These are phyloP conservation scores for Lindgomyces ingoldianus DNA, from an alignment of 495 filamentous ascomycete species.

Conservation along the genomic window DNA sequence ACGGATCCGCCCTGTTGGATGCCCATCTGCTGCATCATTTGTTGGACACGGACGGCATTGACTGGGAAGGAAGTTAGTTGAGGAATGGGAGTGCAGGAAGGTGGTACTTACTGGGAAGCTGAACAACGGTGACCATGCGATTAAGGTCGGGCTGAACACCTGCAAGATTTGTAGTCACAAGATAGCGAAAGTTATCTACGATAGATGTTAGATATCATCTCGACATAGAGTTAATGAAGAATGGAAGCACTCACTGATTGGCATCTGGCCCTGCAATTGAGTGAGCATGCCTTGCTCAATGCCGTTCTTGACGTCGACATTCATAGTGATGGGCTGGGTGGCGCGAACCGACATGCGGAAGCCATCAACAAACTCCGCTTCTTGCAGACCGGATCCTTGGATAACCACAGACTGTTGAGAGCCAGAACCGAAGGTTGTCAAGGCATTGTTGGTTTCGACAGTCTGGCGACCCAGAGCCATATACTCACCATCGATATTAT, in stretches of 20 bases:
- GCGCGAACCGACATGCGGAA: constrained; percentile 37
- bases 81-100: neutral
- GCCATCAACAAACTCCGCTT: constrained; percentile 39
- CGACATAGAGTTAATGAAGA: constrained; percentile 3
- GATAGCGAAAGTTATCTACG: constrained; percentile 37
- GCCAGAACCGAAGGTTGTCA: constrained; percentile 30
- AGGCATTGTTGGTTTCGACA: constrained; percentile 31
- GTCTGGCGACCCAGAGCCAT: constrained; percentile 40
- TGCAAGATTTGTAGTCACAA: constrained; percentile 35
- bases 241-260: constrained; percentile 33
- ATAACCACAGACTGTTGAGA: constrained; percentile 25
- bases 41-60: constrained; percentile 33
- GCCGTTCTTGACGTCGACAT: constrained; percentile 35
- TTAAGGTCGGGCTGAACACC: constrained; percentile 36
- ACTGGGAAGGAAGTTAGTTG: constrained; percentile 21
- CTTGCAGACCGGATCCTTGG: constrained; percentile 38
- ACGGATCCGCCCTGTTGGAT: constrained; percentile 25
- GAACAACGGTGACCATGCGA: constrained; percentile 37
- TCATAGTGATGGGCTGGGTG: constrained; percentile 37
- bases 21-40: constrained; percentile 33
- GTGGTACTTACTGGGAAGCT: constrained; percentile 37
- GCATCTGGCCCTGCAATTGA: constrained; percentile 9
- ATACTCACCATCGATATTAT: constrained; percentile 39
- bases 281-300: constrained; percentile 34
- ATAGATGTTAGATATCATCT: neutral